Evolutionary conservation across 2,329 filamentous ascomycete species (phyloP), one percentile per base, ranked within the genome.

Genomic region (Neofusicoccum cordaticola): DNA sequence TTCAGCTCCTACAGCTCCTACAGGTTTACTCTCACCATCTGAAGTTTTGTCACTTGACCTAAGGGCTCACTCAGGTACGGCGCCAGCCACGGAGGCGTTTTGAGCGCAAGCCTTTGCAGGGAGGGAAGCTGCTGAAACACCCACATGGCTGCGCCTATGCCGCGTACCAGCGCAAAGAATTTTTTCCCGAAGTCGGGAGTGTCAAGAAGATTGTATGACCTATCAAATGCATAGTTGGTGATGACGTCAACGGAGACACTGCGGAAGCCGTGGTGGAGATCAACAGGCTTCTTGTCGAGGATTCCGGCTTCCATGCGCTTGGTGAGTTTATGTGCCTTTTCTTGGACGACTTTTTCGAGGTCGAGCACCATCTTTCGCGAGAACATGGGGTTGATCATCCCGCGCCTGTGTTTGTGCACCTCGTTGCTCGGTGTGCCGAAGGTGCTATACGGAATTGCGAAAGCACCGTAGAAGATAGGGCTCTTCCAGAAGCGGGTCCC

Each of bases 121-220:
- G 68, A 69, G 9, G 70, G 71, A 48, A 66, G 70, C 58, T 72
- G 69, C 48, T 71, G 68, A 48, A 67, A 69, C 27, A 66, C 66
- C 67, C 62, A 69, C 42, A 72, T 57, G 5, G 67, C 65, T 4
- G 67, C 64, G 15, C 68, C 68, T 37, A 71, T 62, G 8, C 66
- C 65, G 19, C 66, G 63, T 9, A 72, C 67, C 67, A 72, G 67
- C 3, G 68, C 67, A 56, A 72, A 74, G 68, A 74, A 76, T 3
- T 67, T 45, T 2, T 47, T 52, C 5, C 70, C 72, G 4, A 70
- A 66, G 44, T 76, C 71, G 0, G 63, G 34, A 5, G 53, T 56
- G 27, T 74, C 74, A 1, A 77, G 60, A 11, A 71, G 67, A 41
- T 76, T 66, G 62, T 74, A 73, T 44, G 67, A 70, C 8, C 69